Conservation (phyloP, 106 monocot genomes). For the Platanthera zijinensis region DNA sequence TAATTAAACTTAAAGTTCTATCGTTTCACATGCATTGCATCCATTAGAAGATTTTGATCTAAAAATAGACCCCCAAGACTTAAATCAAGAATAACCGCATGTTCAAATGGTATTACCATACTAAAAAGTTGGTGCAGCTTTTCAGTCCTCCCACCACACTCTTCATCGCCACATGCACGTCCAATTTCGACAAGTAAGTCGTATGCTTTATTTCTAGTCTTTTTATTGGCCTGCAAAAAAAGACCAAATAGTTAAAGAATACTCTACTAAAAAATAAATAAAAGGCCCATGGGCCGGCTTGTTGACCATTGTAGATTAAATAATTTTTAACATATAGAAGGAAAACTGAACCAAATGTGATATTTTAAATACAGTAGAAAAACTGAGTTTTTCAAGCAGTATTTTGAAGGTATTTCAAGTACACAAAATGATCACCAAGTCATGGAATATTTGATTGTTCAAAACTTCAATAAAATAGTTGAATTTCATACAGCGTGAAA, state of each 20-base stretch:
- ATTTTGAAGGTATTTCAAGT: not conserved
- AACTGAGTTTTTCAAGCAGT: not conserved
- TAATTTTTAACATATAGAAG: not conserved
- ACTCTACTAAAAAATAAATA: not conserved
- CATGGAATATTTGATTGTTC: not conserved
- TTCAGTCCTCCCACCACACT: conserved; percentile 54
- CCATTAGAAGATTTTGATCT: not conserved
- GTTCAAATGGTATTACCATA: conserved; percentile 44
- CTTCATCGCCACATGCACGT: conserved; percentile 77
- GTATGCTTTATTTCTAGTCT: conserved; percentile 91
- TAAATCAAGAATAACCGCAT: not conserved
- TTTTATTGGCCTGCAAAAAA: conserved; percentile 62
- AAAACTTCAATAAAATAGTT: not conserved
- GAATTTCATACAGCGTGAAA: not conserved
- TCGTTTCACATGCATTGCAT: no score
- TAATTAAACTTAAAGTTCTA: no score
- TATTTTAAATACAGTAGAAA: not conserved
- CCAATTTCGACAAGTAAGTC: conserved; percentile 87
- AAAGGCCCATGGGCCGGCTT: not conserved
- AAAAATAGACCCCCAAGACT: not conserved
- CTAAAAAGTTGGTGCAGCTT: conserved; percentile 59
- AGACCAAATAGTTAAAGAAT: not conserved
- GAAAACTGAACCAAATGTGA: not conserved
- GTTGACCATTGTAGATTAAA: not conserved
- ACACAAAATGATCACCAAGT: not conserved